Evolutionary conservation across 73 alveolate species (phyloP).

Genomic region (Paramecium bursaria): DNA sequence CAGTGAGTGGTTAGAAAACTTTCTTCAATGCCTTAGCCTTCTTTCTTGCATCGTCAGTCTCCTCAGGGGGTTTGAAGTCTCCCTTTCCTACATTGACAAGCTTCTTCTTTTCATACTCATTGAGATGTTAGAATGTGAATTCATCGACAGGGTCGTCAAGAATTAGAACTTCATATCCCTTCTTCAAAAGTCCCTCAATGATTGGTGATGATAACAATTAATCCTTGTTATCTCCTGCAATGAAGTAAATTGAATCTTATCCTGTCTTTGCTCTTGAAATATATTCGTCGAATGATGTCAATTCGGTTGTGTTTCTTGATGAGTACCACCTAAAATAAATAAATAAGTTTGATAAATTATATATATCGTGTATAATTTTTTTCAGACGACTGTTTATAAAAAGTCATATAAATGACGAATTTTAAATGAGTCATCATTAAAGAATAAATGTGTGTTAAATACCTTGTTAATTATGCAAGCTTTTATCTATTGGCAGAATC

Average conservation of each 20-base stretch:
- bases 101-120: conserved; percentile 94
- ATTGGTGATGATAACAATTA: conserved; percentile 94
- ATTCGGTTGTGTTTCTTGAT: conserved; percentile 90
- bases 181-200: conserved; percentile 90
- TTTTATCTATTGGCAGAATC: conserved; percentile 98
- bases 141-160: conserved; percentile 98
- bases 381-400: conserved; percentile 69
- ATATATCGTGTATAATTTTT: conserved; percentile 67
- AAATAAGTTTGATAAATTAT: conserved; percentile 52
- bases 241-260: conserved; percentile 97
- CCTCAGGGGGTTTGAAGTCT: conserved; percentile 91
- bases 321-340: conserved; percentile 91
- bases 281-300: conserved; percentile 97
- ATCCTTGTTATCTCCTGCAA: conserved; percentile 98
- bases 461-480: conserved; percentile 96
- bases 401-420: neutral
- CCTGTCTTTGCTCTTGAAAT: conserved; percentile 96
- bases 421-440: neutral
- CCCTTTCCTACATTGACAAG: conserved; percentile 95
- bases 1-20: conserved; percentile 93
- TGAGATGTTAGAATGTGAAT: conserved; percentile 92
- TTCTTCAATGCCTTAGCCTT: conserved; percentile 91
- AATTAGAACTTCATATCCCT: conserved; percentile 94
- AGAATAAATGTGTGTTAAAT: conserved; percentile 65
- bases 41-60: conserved; percentile 87